Conservation (phyloP, 2,329 filamentous ascomycete species). For the Colletotrichum euphorbiae region DNA sequence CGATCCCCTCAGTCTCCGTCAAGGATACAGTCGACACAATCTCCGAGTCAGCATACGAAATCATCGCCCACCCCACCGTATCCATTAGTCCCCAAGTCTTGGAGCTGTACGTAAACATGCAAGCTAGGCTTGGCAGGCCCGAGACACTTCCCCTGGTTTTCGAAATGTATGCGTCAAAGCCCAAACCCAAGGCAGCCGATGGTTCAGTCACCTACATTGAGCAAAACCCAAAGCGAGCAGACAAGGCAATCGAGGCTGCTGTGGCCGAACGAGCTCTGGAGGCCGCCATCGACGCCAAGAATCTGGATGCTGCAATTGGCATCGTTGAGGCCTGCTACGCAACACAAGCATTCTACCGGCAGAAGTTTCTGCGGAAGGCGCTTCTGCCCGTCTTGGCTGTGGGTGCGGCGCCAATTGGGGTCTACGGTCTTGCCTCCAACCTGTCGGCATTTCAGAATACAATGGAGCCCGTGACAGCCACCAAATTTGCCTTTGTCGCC, state of each 20-base stretch:
- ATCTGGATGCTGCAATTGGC: constrained; percentile 81
- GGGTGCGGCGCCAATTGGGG: constrained; percentile 71
- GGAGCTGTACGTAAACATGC: constrained; percentile 79
- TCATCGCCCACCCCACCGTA: constrained; percentile 80
- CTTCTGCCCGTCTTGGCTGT: constrained; percentile 69
- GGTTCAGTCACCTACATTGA: constrained; percentile 69
- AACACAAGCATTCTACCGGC: constrained; percentile 72
- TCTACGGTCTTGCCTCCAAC: constrained; percentile 77
- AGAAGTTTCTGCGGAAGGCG: constrained; percentile 74
- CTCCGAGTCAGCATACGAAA: constrained; percentile 72
- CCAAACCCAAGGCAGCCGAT: constrained; percentile 71
- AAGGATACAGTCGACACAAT: constrained; percentile 62
- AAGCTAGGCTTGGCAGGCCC: constrained; percentile 77
- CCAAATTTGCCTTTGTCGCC: constrained; percentile 81
- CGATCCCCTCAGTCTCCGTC: constrained; percentile 44
- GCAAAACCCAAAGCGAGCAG: constrained; percentile 75
- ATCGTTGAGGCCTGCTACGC: constrained; percentile 78
- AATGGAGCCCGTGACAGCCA: constrained; percentile 82
- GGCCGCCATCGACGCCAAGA: constrained; percentile 81
- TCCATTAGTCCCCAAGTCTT: constrained; percentile 83
- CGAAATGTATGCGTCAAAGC: constrained; percentile 85
- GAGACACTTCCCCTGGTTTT: constrained; percentile 85
- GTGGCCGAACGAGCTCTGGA: constrained; percentile 81
- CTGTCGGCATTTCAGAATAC: constrained; percentile 75
- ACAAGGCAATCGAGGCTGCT: constrained; percentile 77